Percentiles rank a stretch among this genome's conserved stretches.
Evolutionary conservation across 768 basidiomycete species (phyloP).

Genomic region (Boletus barrowsii): DNA sequence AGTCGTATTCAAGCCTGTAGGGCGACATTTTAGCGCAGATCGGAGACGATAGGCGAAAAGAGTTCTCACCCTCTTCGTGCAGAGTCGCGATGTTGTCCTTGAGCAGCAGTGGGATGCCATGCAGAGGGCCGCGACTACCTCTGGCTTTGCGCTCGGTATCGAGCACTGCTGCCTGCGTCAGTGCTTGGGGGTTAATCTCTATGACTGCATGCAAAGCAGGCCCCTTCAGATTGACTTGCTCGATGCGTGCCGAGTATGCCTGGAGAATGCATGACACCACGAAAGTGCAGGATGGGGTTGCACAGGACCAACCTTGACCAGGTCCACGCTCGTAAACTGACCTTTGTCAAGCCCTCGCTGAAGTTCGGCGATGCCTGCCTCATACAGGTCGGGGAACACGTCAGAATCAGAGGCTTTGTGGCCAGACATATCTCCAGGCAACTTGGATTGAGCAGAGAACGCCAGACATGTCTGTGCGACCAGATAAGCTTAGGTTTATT

Average conservation of each 20-base stretch:
- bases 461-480: too few species aligned
- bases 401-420: neutral
- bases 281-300: neutral
- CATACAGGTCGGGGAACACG: constrained; percentile 56
- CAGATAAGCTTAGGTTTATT: too few species aligned
- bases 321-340: constrained; percentile 57
- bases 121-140: constrained; percentile 46
- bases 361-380: constrained; percentile 55
- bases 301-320: constrained; percentile 47
- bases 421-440: constrained; percentile 8
- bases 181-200: constrained; percentile 56
- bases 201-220: constrained; percentile 57
- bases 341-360: constrained; percentile 50
- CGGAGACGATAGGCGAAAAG: neutral
- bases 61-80: constrained; percentile 27
- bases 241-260: constrained; percentile 65
- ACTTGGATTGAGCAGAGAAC: too few species aligned
- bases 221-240: constrained; percentile 62
- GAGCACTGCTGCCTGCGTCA: constrained; percentile 48
- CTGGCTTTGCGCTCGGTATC: constrained; percentile 45
- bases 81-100: constrained; percentile 45
- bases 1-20: constrained; percentile 38
- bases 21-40: neutral
- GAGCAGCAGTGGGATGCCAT: constrained; percentile 59
- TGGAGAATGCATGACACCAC: constrained; percentile 18